Evolutionary conservation across 2,329 filamentous ascomycete species (phyloP), one percentile per base, ranked within the genome.

Genomic region (Fonsecaea erecta): DNA sequence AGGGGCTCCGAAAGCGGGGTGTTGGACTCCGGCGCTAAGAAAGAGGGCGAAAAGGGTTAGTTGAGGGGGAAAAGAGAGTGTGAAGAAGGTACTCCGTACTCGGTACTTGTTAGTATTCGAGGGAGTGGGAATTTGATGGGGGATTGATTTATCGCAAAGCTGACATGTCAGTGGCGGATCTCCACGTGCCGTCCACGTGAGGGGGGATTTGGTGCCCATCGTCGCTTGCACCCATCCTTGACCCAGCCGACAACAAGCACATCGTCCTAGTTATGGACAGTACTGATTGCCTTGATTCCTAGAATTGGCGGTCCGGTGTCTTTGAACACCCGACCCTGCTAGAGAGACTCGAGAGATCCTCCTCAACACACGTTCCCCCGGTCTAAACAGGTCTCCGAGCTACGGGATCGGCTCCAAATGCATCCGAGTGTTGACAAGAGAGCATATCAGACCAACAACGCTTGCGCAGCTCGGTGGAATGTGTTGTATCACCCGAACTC

Each of bases 11-110:
- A 48, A 18, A 43, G 24, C 35, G 24, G n/a, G 24, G 24, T 58
- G 43, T 24, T 48, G 18, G 16, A 58, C 55, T 58, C 55, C 55
- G 55, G 55, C 55, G 55, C 55, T 58, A 58, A 48, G 3, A 30
- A 24, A 24, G 16, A 16, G 4, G 5, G 37, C 7, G 7, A 40
- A 18, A n/a, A n/a, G 37, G 18, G 16, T n/a, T 40, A 34, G 18
- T 55, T 21, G 18, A 55, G 16, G 28, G 28, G 28, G 11, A 11
- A 11, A 11, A 11, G 32, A 34, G 32, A 34, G 4, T 7, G 32
- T 9, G 32, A 11, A 34, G n/a, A n/a, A n/a, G n/a, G n/a, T n/a
- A n/a, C n/a, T n/a, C n/a, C n/a, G n/a, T n/a, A n/a, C n/a, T n/a
- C n/a, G n/a, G n/a, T n/a, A n/a, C n/a, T n/a, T n/a, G n/a, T n/a